Percentiles rank a stretch among this genome's conserved stretches.
Conservation (phyloP, 106 monocot genomes). For the Acorus calamus region DNA sequence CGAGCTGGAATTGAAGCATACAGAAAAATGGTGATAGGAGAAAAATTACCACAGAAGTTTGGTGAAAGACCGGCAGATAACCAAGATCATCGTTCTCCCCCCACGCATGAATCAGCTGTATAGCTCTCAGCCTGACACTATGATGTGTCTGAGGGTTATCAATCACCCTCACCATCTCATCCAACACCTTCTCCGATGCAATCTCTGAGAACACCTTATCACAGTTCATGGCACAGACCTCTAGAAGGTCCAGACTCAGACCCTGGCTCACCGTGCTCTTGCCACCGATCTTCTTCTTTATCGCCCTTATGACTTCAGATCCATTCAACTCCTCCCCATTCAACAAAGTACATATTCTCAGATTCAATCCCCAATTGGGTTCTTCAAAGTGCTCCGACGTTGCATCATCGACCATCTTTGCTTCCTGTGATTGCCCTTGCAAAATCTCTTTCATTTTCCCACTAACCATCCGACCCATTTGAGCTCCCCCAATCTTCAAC, state of each 20-base stretch:
- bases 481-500: constrained; percentile 48
- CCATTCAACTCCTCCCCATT: constrained; percentile 61
- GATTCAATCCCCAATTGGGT: constrained; percentile 69
- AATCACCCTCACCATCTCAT: constrained; percentile 70
- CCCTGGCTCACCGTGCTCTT: constrained; percentile 25
- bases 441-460: constrained; percentile 83
- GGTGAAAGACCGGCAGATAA: constrained; percentile 61
- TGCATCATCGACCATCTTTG: constrained; percentile 77
- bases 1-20: no score
- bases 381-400: constrained; percentile 54
- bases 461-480: constrained; percentile 48
- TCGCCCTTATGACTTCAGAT: constrained; percentile 55
- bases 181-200: constrained; percentile 69
- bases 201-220: constrained; percentile 73
- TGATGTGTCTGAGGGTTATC: constrained; percentile 46
- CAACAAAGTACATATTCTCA: constrained; percentile 55
- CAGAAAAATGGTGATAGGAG: not conserved
- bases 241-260: constrained; percentile 64
- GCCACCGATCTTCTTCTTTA: constrained; percentile 63
- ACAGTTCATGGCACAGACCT: constrained; percentile 75
- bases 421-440: constrained; percentile 49
- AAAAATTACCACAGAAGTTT: constrained; percentile 56
- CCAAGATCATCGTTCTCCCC: constrained; percentile 65
- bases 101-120: constrained; percentile 74
- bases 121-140: constrained; percentile 33